These are phyloP conservation scores for Hypoxylon subgilvum DNA, from an alignment of 495 filamentous ascomycete species.

Conservation along the genomic window DNA sequence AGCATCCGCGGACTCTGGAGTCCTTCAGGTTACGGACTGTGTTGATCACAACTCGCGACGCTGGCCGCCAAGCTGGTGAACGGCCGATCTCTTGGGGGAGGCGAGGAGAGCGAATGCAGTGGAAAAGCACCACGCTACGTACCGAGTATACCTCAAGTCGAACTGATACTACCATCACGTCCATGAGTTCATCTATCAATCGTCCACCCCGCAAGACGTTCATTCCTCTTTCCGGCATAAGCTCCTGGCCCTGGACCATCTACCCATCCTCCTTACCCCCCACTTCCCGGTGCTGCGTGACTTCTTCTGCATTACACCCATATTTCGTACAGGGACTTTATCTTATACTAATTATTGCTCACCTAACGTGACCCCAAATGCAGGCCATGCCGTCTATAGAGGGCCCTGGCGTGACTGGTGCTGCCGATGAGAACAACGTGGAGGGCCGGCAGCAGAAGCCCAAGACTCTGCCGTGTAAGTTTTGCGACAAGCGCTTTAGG, in stretches of 20 bases:
- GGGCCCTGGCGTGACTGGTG: conserved; percentile 46
- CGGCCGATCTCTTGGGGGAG: conserved; percentile 31
- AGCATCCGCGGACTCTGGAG: conserved; percentile 2
- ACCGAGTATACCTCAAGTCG: conserved; percentile 40
- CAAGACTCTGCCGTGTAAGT: conserved; percentile 61
- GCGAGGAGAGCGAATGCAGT: conserved; percentile 26
- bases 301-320: conserved; percentile 45
- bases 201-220: conserved; percentile 42
- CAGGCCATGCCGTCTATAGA: conserved; percentile 58
- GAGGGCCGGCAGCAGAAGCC: conserved; percentile 59
- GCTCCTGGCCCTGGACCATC: conserved; percentile 38
- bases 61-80: conserved; percentile 30
- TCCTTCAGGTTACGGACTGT: conserved; percentile 16
- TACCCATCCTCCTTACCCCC: conserved; percentile 42
- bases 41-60: conserved; percentile 31
- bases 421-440: conserved; percentile 54
- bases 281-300: conserved; percentile 46
- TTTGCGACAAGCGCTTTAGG: conserved; percentile 63
- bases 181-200: conserved; percentile 48
- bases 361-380: conserved; percentile 47
- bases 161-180: conserved; percentile 40
- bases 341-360: conserved; percentile 50
- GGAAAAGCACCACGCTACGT: conserved; percentile 32
- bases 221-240: conserved; percentile 48
- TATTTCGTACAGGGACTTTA: conserved; percentile 44